Conservation (phyloP, 805 yeast genomes). For the Tetrapisispora fleetii region DNA sequence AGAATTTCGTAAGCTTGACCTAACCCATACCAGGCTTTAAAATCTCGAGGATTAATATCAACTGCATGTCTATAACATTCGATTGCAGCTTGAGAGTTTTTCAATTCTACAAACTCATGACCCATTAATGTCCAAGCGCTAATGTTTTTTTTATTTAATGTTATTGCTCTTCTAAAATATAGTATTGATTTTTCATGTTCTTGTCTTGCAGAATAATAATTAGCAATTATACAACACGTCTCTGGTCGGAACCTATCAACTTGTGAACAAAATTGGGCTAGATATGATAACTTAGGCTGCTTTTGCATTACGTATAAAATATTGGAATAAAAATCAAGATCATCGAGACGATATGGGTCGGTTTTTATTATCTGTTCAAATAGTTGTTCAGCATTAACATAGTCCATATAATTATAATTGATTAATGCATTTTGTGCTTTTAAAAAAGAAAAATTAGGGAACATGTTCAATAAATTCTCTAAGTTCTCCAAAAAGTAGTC, state of each 20-base stretch:
- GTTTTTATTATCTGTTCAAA: slow-evolving; percentile 63
- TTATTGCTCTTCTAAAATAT: slow-evolving; percentile 83
- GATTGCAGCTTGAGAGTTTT: slow-evolving; percentile 94
- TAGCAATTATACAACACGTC: slow-evolving; percentile 89
- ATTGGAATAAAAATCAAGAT: slow-evolving; percentile 88
- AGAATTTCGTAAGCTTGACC: slow-evolving; percentile 97
- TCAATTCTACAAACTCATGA: slow-evolving; percentile 93
- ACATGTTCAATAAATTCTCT: slow-evolving; percentile 38
- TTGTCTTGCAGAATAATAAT: slow-evolving; percentile 81
- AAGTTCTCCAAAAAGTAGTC: slow-evolving; percentile 43
- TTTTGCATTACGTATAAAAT: slow-evolving; percentile 91
- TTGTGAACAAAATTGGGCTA: slow-evolving; percentile 77
- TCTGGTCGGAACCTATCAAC: slow-evolving; percentile 87
- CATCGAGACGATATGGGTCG: slow-evolving; percentile 86
- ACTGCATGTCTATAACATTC: slow-evolving; percentile 91
- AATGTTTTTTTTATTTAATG: slow-evolving; percentile 66
- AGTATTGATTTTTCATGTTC: slow-evolving; percentile 93
- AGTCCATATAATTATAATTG: slow-evolving; percentile 77
- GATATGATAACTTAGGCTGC: slow-evolving; percentile 66
- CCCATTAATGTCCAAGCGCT: slow-evolving; percentile 99
- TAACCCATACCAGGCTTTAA: slow-evolving; percentile 95
- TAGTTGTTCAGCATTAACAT: slow-evolving; percentile 62
- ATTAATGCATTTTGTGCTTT: slow-evolving; percentile 76
- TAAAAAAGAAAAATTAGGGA: slow-evolving; percentile 68
- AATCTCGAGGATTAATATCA: slow-evolving; percentile 80